A percentile compares a stretch with the other conserved stretches of the same genome.
phyloP scores from a whole-genome alignment of 2,329 filamentous ascomycete genomes.

The Penicillium sp. region DNA sequence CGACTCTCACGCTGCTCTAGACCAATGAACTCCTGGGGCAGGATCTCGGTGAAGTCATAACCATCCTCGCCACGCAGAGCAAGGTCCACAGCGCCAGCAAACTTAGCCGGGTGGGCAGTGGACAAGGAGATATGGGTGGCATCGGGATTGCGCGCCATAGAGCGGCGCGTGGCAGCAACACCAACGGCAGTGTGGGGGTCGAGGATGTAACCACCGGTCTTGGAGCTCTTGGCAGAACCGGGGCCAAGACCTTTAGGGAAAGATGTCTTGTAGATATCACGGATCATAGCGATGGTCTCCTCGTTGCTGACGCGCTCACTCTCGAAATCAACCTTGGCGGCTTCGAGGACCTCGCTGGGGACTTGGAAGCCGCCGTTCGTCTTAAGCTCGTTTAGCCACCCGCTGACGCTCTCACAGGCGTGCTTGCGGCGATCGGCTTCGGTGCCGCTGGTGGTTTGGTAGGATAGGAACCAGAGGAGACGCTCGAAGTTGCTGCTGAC shows the following conservation, averaged over 20 bases:
- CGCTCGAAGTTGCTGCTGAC: constrained; percentile 97
- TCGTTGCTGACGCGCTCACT: constrained; percentile 67
- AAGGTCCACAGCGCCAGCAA: constrained; percentile 76
- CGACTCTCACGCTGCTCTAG: constrained; percentile 58
- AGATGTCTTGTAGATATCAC: constrained; percentile 52
- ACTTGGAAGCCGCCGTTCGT: constrained; percentile 78
- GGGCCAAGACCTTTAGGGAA: constrained; percentile 47
- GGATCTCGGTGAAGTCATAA: constrained; percentile 74
- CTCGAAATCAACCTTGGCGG: constrained; percentile 72
- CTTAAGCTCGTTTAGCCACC: constrained; percentile 81
- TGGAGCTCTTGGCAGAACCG: constrained; percentile 33
- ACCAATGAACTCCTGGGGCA: constrained; percentile 78
- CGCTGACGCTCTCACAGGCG: constrained; percentile 68
- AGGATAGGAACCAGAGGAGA: constrained; percentile 84
- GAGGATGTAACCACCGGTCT: constrained; percentile 69
- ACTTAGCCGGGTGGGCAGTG: constrained; percentile 95
- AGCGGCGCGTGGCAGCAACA: constrained; percentile 70
- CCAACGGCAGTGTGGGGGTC: constrained; percentile 93
- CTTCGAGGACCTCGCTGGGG: constrained; percentile 66
- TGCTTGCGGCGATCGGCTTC: constrained; percentile 46
- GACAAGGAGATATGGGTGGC: constrained; percentile 76
- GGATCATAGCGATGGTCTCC: constrained; percentile 67
- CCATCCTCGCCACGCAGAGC: constrained; percentile 68
- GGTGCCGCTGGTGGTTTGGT: constrained; percentile 57
- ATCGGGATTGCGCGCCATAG: constrained; percentile 53